Base-by-base conservation (phyloP, 495 filamentous ascomycete genomes). In the Paragyromitra xinjiangensis region DNA sequence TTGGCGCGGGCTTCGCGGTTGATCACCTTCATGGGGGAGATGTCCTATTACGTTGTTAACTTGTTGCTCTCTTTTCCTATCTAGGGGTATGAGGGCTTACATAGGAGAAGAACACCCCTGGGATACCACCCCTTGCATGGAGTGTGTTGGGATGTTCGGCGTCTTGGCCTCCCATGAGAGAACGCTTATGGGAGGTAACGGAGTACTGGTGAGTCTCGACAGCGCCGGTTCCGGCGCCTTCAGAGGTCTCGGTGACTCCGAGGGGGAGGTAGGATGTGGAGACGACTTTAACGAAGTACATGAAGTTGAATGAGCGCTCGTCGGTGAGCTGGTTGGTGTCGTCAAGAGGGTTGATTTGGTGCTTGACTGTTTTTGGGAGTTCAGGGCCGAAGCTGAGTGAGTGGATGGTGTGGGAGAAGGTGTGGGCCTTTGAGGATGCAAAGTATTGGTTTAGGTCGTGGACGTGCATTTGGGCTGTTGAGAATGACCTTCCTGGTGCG, bases 221-320 rank as follows among this genome's bases (percentile, higher is more conserved):
- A 88, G 61, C 84, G 66, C 71, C 88, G 86, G 40, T 88, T 69
- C 88, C 84, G 29, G 86, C 83, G n/a, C 84, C 85, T 76, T 88
- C 84, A 45, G 86, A 71, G 39, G 84, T 76, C 59, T 83, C 81
- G 55, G 73, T 80, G 79, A 81, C 74, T 45, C 81, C 77, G 5
- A 99, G 87, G 0, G 95, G 95, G 6, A 98, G 88, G 80, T 97
- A 99, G 1, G 93, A 93, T 16, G 95, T 99, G 8, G 91, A 92
- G 45, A 99, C 95, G 58, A 99, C 94, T 85, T 99, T 99, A 83
- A 99, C 87, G 83, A 98, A 99, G 86, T 99, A 99, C 94, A 98
- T 97, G 83, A 91, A 99, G 84, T 97, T 99, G 87, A 87, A 98
- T 50, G 90, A 91, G 64, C 92, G 89, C 78, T 97, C 94, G 26